Conservation (phyloP, 805 yeast species). For the Metschnikowia cubensis region DNA sequence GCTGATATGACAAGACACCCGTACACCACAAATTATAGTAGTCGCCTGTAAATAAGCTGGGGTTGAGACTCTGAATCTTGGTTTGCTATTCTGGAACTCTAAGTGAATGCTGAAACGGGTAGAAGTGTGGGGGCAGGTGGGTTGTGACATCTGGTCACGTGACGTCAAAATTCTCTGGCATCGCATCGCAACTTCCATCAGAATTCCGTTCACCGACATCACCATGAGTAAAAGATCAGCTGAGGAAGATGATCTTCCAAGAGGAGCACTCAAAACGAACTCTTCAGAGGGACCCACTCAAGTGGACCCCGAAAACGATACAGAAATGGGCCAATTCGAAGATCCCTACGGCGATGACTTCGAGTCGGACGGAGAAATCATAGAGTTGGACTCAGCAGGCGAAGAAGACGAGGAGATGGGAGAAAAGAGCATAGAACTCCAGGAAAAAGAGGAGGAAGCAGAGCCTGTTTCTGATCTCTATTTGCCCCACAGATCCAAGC, state of each 20-base stretch:
- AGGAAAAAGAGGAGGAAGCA: conserved; percentile 18
- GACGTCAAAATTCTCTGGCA: conserved; percentile 11
- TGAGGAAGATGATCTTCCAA: conserved; percentile 14
- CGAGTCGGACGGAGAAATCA: conserved; percentile 86
- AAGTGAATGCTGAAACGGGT: neutral
- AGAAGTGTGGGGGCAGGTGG: neutral
- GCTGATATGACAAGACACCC: neutral
- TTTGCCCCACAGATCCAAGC: conserved; percentile 83
- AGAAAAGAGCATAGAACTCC: conserved; percentile 28
- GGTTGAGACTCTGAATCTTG: neutral
- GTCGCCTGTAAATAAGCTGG: too few relatives aligned
- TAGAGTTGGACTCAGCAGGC: conserved; percentile 62
- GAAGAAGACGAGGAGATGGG: conserved; percentile 44
- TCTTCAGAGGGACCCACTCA: conserved; percentile 39
- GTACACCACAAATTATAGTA: neutral
- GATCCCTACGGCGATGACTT: conserved; percentile 88
- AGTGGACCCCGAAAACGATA: conserved; percentile 35
- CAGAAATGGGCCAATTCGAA: conserved; percentile 80
- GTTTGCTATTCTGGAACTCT: neutral
- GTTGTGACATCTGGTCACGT: conserved; percentile 9
- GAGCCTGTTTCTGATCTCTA: conserved; percentile 49
- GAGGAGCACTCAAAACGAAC: conserved; percentile 33
- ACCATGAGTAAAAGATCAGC: conserved; percentile 17
- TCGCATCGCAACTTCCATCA: conserved; percentile 4
- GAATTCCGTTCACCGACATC: neutral